These are phyloP conservation scores for Babesia divergens DNA, from an alignment of 169 alveolate species.

Conservation along the genomic window DNA sequence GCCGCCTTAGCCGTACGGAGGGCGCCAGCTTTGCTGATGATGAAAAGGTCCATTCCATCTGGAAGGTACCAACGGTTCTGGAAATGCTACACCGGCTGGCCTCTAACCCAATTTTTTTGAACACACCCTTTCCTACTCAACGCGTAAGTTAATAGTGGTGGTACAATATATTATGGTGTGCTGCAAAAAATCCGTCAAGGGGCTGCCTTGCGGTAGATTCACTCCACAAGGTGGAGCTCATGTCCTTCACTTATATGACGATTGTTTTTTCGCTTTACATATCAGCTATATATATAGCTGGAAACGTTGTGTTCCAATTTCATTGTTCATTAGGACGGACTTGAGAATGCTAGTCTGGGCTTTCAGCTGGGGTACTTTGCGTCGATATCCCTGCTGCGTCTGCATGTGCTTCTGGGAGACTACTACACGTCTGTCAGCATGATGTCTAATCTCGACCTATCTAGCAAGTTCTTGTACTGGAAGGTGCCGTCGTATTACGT, in stretches of 20 bases:
- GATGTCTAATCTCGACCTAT: conserved; percentile 66
- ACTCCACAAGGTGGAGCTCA: too few relatives aligned
- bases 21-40: neutral
- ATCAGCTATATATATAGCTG: too few relatives aligned
- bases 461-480: conserved; percentile 75
- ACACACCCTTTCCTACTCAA: conserved; percentile 16
- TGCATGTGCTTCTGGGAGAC: conserved; percentile 79
- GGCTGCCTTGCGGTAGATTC: too few relatives aligned
- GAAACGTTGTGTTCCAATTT: too few relatives aligned
- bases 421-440: conserved; percentile 73
- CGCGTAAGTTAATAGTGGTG: conserved; percentile 5
- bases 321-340: conserved; percentile 10
- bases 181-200: too few relatives aligned
- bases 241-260: too few relatives aligned
- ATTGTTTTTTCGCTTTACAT: too few relatives aligned
- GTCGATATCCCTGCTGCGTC: conserved; percentile 67
- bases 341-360: conserved; percentile 21
- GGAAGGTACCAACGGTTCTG: conserved; percentile 66
- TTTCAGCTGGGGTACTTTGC: conserved; percentile 75
- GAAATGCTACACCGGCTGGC: conserved; percentile 60
- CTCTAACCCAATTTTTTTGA: conserved; percentile 35
- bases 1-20: conserved; percentile 43
- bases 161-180: too few relatives aligned
- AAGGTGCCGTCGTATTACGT: conserved; percentile 80
- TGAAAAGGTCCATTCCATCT: conserved; percentile 25